Base-by-base conservation (phyloP, 352 stramenopile species). In the Pythium aristosporum region DNA sequence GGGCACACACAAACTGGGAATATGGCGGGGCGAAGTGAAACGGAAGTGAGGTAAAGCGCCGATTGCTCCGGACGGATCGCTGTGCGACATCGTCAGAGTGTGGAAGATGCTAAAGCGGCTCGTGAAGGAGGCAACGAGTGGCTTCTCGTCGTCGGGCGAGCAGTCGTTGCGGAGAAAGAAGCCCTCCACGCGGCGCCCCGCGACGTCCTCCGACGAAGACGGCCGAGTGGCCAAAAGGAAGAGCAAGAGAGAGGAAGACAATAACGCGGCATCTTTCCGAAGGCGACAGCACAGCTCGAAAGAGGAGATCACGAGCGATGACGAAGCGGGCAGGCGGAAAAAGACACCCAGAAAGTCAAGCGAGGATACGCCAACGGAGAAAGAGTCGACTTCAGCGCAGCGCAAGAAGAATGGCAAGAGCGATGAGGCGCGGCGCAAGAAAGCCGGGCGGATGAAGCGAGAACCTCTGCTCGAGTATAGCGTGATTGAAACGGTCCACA, bases 401-500 rank as follows among this genome's bases (percentile, higher is more conserved):
- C 61, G 37, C 13, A 56, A 15, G 43, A 74, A 58, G 25, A 68
- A 47, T 32, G 20, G 18, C 21, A 53, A 72, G 73, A 56, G 44
- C 8, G 50, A 71, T 5, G 52, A 50, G 1, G 28, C 70, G 15
- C 57, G 64, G 52, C 58, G 69, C 15, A 68, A 62, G 49, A 56
- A 53, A 18, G 74, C 76, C 0, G 58, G 64, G 8, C 73, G 72
- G 25, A 83, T 80, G 74, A 86, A 85, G 54, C 75, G 80, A 36
- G 69, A 79, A 32, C 78, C 78, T 10, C 47, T 89, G 55, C 55
- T 89, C 12, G 76, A 85, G 18, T 66, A 71, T 21, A 37, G 46
- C 0, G 61, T 82, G n/a, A 74, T 89, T 10, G 73, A 85, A 48
- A 61, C 68, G 5, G 76, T 89, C 15, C 65, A 88, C 53, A 83